Conservation (phyloP, 2,329 filamentous ascomycete genomes). For the Venturia oleaginea region DNA sequence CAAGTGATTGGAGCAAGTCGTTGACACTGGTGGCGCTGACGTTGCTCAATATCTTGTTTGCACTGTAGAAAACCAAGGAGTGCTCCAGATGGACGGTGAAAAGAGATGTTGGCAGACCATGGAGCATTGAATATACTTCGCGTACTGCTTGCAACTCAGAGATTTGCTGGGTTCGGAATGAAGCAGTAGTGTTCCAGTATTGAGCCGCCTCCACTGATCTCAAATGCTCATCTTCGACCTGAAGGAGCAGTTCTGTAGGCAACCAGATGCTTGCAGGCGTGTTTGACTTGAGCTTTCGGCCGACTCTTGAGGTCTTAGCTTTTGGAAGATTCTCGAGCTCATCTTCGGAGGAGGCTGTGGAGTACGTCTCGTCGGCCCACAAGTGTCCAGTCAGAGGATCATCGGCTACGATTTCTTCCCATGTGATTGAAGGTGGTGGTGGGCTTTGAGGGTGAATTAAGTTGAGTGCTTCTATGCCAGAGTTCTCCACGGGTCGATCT, state of each 20-base stretch:
- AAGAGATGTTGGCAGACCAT: slow-evolving; percentile 64
- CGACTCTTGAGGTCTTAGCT: background rate
- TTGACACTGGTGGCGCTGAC: slow-evolving; percentile 23
- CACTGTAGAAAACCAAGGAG: slow-evolving; percentile 30
- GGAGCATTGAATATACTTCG: slow-evolving; percentile 78
- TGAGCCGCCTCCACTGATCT: slow-evolving; percentile 31
- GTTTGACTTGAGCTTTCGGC: slow-evolving; percentile 17
- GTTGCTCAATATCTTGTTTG: slow-evolving; percentile 11
- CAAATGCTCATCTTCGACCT: slow-evolving; percentile 18
- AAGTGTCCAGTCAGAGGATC: slow-evolving; percentile 64
- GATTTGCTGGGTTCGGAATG: background rate
- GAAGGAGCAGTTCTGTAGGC: slow-evolving; percentile 22
- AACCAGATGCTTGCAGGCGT: slow-evolving; percentile 21
- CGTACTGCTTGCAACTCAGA: slow-evolving; percentile 64
- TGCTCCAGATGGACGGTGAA: slow-evolving; percentile 43
- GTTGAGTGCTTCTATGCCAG: slow-evolving; percentile 52
- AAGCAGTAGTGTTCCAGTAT: slow-evolving; percentile 34
- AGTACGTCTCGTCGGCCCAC: slow-evolving; percentile 64
- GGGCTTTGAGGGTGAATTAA: slow-evolving; percentile 31
- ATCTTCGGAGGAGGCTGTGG: slow-evolving; percentile 55
- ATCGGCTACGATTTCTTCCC: slow-evolving; percentile 69
- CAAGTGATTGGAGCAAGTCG: slow-evolving; percentile 36
- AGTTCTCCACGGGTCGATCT: slow-evolving; percentile 65
- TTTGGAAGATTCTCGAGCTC: slow-evolving; percentile 29
- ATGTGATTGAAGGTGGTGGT: slow-evolving; percentile 49